Base-by-base conservation (phyloP, 2,329 filamentous ascomycete species). In the Botrytis tulipae region DNA sequence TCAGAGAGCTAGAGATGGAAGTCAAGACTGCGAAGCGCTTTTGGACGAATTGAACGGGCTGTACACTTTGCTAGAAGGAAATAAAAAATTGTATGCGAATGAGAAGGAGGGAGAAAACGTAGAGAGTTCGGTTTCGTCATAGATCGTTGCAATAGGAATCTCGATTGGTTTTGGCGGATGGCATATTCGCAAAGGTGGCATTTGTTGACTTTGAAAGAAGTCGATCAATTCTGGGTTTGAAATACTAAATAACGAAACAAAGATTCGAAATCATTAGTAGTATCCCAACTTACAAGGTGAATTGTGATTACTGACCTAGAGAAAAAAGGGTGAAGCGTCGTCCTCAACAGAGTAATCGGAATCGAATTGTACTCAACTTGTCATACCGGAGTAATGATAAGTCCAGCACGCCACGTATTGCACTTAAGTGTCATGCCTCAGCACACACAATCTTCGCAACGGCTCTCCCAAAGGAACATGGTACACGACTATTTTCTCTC, bases 371-470 rank as follows among this genome's bases (percentile, higher is more conserved):
- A 81, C 79, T 68, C 65, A 70, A 76, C 75, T 75, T 72, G 63
- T 44, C 73, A 73, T 72, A 78, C 76, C 71, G 70, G 76, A 75
- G 75, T 76, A 74, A 76, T 68, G 65, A 73, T 65, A 70, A 76
- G 72, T 78, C 74, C 80, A 84, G 87, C 86, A 95, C 90, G 93
- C 93, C 89, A 92, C 93, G 92, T 94, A 96, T 96, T 93, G 93
- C 92, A 95, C 93, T 96, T 87, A 93, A 94, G 93, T 94, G 90
- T 91, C 90, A 83, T 86, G 78, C 78, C 71, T 72, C 70, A 57
- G 82, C 83, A 85, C 89, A 88, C 89, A 95, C 93, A 90, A 95
- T 95, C 93, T 95, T 92, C 93, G 92, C 93, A 94, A 92, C 87
- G 91, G 90, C 93, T 93, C 88, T 92, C 92, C 93, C 93, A 96